Base-by-base conservation (phyloP, 768 basidiomycete species). In the Phanerochaete sordida region DNA sequence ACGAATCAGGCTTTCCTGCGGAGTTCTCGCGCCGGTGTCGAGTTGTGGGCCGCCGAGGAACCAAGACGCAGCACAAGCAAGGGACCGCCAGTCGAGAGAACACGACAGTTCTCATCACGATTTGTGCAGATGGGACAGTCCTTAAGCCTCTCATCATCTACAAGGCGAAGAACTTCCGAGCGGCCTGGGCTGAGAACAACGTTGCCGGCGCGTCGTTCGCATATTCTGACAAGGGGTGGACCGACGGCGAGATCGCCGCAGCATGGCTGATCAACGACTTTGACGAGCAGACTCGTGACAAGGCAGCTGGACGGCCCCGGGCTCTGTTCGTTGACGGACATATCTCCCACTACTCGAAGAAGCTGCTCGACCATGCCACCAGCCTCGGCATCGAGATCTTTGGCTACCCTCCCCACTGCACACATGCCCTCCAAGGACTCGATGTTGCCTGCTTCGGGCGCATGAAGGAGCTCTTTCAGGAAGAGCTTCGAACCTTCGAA, bases 321-420 rank as follows among this genome's bases (percentile, higher is more conserved):
- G 64, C 77, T 23, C 69, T 81, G 2, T 39, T 77, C 27, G 54
- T 79, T 8, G 76, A 80, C 68, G 76, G 79, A 1, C 79, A 81
- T 54, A 71, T 64, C 57, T 81, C 76, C 0, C 79, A 81, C 60
- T 74, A 69, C 62, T 70, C 68, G 0, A 53, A 58, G 11, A 63
- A 67, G 72, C 59, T 48, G 21, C 47, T 48, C 19, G 47, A 48
- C 5, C 24, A 24, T 48, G 47, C 47, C 3, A 9, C 5, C 23
- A 28, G 3, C 24, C 5, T 24, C 23, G 19, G 19, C 47, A 48
- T 48, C 23, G 24, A 24, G 5, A 23, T 48, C 47, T 28, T 48
- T 5, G 47, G 6, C 8, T 48, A 48, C 19, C 47, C 47, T 5
- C 39, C 39, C 4, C 47, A 48, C 24, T 48, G 47, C 5, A 78